These are phyloP conservation scores for Amanita pseudoporphyria DNA, from an alignment of 768 basidiomycete species.

Conservation along the genomic window DNA sequence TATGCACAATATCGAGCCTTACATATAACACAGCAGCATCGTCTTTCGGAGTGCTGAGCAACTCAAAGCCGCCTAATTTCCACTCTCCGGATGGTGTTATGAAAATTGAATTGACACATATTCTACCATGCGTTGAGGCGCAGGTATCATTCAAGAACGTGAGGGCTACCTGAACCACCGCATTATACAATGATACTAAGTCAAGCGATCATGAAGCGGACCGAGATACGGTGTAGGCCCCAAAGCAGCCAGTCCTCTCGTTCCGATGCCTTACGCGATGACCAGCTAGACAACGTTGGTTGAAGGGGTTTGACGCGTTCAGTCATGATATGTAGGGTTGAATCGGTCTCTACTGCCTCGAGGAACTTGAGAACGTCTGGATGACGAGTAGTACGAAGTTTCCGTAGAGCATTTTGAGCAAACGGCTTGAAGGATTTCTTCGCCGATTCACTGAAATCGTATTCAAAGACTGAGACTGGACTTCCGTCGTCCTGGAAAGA, in stretches of 20 bases:
- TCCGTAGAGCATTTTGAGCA: constrained; percentile 84
- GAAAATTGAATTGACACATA: constrained; percentile 71
- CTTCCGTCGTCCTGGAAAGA: constrained; percentile 73
- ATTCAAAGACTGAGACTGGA: constrained; percentile 86
- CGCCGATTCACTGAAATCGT: constrained; percentile 58
- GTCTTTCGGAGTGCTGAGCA: constrained; percentile 78
- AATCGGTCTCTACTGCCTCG: constrained; percentile 87
- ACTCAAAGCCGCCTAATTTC: constrained; percentile 92
- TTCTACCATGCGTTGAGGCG: constrained; percentile 74
- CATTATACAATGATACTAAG: constrained; percentile 5
- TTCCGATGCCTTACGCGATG: constrained; percentile 49
- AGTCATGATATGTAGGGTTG: constrained; percentile 84
- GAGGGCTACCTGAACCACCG: constrained; percentile 59
- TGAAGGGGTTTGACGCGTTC: constrained; percentile 81
- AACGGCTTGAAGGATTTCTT: constrained; percentile 57
- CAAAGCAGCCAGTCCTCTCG: constrained; percentile 87
- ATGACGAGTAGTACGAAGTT: constrained; percentile 85
- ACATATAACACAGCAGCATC: constrained; percentile 75
- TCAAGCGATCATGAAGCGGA: constrained; percentile 19
- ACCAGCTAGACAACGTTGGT: constrained; percentile 50
- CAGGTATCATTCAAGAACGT: constrained; percentile 84
- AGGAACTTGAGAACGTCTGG: constrained; percentile 95
- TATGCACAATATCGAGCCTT: constrained; percentile 21
- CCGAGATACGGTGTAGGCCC: constrained; percentile 87
- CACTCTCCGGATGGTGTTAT: constrained; percentile 93